Evolutionary conservation across 208 protist genomes (phyloP), one percentile per base, ranked within the genome.

Genomic region (Trypanosoma mega): DNA sequence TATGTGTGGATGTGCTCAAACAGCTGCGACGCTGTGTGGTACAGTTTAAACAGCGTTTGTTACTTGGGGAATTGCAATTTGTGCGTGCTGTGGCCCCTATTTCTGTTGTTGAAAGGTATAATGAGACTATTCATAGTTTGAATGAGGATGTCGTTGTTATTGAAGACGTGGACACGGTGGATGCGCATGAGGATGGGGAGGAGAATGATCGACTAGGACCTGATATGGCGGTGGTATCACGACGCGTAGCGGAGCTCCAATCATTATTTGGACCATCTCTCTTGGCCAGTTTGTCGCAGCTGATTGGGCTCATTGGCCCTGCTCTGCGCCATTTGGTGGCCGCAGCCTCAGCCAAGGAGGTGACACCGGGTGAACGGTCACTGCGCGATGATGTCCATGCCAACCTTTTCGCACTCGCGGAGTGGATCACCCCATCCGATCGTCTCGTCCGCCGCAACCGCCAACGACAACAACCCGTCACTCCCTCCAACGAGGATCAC

Each of bases 1-100:
- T 94, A 21, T 85, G 74, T 41, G 64, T 87, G 26, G 78, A 94
- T 62, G 72, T 78, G 26, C 68, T 91, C 33, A 75, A 76, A 57
- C 82, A 91, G 54, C 74, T 80, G 18, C 76, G 82, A n/a, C 76
- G 76, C 20, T 74, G 72, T 31, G 71, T 80, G 20, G 12, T 78
- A 26, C 60, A 77, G 43, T 85, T 94, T 61, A 57, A 80, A 24
- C 57, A 64, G 14, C 61, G 58, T 24, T 31, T 90, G 16, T 61
- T 74, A 5, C 46, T 53, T n/a, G 62, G 55, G 27, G 76, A 82
- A 31, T 8, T 60, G 14, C 26, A 44, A 1, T 51, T 31, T 29
- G 12, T 64, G 34, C 50, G 37, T 31, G 51, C 16, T 24, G 18
- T 63, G 16, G 33, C 16, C n/a, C n/a, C n/a, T n/a, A n/a, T n/a